Evolutionary conservation across 371 early-diverging fungal species (phyloP).

Genomic region (Mucor irregularis): DNA sequence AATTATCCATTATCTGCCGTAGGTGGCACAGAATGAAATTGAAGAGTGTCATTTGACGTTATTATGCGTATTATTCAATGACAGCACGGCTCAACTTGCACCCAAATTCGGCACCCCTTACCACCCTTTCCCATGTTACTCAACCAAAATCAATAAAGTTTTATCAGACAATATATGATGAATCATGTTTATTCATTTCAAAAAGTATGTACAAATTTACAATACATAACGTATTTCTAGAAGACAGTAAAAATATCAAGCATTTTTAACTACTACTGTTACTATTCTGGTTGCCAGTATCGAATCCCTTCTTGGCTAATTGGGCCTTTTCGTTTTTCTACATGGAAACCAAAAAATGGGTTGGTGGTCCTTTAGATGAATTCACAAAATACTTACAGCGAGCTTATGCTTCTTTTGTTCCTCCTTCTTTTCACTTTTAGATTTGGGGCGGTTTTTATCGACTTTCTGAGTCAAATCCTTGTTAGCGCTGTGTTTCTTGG

Average conservation of each 20-base stretch:
- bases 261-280: not conserved
- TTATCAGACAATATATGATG: too few relatives aligned
- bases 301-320: constrained; percentile 23
- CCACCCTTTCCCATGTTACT: too few relatives aligned
- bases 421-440: constrained; percentile 32
- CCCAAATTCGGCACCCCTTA: too few relatives aligned
- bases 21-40: too few relatives aligned
- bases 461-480: constrained; percentile 25
- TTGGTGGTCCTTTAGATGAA: not conserved
- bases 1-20: too few relatives aligned
- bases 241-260: not conserved
- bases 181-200: not conserved
- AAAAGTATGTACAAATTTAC: not conserved
- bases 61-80: too few relatives aligned
- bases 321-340: constrained; percentile 30
- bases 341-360: not conserved
- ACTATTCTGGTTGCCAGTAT: not conserved
- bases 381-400: constrained; percentile 4
- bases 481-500: constrained; percentile 13
- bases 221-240: not conserved
- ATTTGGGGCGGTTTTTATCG: constrained; percentile 35
- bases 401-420: constrained; percentile 32
- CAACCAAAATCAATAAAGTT: too few relatives aligned
- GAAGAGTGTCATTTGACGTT: too few relatives aligned
- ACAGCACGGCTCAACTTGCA: too few relatives aligned